phyloP scores from a whole-genome alignment of 306 rosid species.

The Glycine tomentella region DNA sequence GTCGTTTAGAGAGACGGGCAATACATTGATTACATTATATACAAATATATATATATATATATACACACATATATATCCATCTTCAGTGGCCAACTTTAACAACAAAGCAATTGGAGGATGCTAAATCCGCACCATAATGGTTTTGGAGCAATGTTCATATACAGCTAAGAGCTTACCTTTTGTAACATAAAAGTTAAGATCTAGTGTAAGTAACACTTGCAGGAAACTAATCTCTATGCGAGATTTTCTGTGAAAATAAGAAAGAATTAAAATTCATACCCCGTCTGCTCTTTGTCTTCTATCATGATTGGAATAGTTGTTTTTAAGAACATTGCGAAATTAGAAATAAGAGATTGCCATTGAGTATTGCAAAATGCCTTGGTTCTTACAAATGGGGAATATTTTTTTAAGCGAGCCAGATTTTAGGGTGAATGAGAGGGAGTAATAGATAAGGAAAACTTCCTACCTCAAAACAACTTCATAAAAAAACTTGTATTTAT shows the following conservation, averaged over 20 bases:
- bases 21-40: background rate
- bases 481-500: background rate
- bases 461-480: background rate
- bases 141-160: background rate
- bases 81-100: background rate
- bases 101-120: slow-evolving; percentile 3
- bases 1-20: slow-evolving; percentile 25
- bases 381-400: too few relatives aligned
- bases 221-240: background rate
- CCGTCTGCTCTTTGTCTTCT: background rate
- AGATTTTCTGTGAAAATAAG: background rate
- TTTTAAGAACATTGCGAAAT: background rate
- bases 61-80: background rate
- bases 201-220: background rate
- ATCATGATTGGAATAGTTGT: background rate
- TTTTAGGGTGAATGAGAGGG: background rate
- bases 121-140: background rate
- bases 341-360: background rate
- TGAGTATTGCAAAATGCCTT: background rate
- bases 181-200: background rate
- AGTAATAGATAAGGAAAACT: background rate
- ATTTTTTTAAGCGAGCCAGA: background rate
- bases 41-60: too few relatives aligned
- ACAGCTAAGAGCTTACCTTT: too few relatives aligned
- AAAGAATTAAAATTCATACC: background rate